Percentiles rank a stretch among this genome's conserved stretches.
phyloP scores from a whole-genome alignment of 306 rosid species.

The Aeschynomene evenia region DNA sequence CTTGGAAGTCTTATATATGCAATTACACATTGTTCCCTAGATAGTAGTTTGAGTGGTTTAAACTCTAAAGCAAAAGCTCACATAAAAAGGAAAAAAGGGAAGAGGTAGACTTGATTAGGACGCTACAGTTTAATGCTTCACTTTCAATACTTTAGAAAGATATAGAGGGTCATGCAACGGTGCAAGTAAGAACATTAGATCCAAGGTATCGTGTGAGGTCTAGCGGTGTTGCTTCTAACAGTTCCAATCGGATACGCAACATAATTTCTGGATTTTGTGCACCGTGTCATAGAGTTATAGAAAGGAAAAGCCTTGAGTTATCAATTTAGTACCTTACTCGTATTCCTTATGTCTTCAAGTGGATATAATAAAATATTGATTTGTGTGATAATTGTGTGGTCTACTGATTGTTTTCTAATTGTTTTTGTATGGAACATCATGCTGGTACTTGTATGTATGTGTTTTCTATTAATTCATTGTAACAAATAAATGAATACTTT shows the following conservation, averaged over 20 bases:
- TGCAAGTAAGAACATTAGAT: neutral
- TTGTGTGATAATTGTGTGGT: neutral
- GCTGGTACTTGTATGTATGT: neutral
- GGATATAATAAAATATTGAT: constrained; percentile 4
- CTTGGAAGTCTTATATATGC: neutral
- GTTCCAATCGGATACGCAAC: neutral
- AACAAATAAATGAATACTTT: constrained; percentile 25
- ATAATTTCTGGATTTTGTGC: constrained; percentile 12
- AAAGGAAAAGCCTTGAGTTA: neutral
- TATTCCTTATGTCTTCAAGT: neutral
- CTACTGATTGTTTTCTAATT: no score
- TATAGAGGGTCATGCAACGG: neutral
- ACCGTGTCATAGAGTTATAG: neutral
- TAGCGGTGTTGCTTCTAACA: no score
- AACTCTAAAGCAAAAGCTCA: neutral
- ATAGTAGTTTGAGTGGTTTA: neutral
- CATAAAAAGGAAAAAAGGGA: neutral
- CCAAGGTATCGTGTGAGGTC: neutral
- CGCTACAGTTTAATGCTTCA: neutral
- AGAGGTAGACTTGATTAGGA: neutral
- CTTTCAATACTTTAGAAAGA: neutral
- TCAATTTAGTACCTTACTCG: neutral
- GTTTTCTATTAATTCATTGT: neutral
- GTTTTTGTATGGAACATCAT: neutral
- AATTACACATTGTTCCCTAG: neutral